Evolutionary conservation across 768 basidiomycete species (phyloP).

Genomic region (Piloderma croceum): DNA sequence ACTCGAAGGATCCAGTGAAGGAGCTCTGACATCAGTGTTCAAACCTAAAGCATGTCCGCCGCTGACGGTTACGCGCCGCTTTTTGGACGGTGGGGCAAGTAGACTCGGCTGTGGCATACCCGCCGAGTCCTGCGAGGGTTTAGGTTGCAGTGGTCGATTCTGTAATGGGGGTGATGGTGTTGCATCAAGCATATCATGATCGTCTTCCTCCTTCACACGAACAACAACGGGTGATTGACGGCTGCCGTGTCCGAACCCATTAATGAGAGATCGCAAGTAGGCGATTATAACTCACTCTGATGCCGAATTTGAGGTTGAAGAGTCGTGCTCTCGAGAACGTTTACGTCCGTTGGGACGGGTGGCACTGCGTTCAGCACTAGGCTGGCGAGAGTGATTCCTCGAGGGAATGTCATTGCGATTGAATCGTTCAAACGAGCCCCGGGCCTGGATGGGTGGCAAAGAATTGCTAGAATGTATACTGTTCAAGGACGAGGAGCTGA

Average conservation of each 20-base stretch:
- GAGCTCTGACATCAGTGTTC: constrained; percentile 45
- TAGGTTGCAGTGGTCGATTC: constrained; percentile 15
- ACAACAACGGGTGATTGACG: constrained; percentile 42
- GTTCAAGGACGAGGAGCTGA: constrained; percentile 52
- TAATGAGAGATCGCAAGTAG: no score
- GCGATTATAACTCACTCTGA: constrained; percentile 1
- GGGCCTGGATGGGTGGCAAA: constrained; percentile 62
- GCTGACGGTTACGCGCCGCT: constrained; percentile 70
- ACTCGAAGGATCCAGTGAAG: constrained; percentile 34
- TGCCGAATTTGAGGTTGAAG: constrained; percentile 19
- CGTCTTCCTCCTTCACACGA: constrained; percentile 61
- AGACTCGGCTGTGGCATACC: constrained; percentile 27
- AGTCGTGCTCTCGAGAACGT: constrained; percentile 39
- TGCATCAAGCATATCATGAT: constrained; percentile 40
- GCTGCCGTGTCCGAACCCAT: constrained; percentile 25
- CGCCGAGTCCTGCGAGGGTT: constrained; percentile 17
- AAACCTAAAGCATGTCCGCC: constrained; percentile 42
- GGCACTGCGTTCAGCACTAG: constrained; percentile 25
- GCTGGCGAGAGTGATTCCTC: constrained; percentile 25
- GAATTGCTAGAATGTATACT: constrained; percentile 48
- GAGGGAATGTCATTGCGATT: constrained; percentile 22
- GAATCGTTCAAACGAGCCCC: constrained; percentile 28
- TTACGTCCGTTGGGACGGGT: constrained; percentile 32
- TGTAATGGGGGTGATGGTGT: constrained; percentile 32
- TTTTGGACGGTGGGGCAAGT: constrained; percentile 35